Evolutionary conservation across 2,329 filamentous ascomycete genomes (phyloP), one percentile per base, ranked within the genome.

Genomic region (Dothistroma pini): DNA sequence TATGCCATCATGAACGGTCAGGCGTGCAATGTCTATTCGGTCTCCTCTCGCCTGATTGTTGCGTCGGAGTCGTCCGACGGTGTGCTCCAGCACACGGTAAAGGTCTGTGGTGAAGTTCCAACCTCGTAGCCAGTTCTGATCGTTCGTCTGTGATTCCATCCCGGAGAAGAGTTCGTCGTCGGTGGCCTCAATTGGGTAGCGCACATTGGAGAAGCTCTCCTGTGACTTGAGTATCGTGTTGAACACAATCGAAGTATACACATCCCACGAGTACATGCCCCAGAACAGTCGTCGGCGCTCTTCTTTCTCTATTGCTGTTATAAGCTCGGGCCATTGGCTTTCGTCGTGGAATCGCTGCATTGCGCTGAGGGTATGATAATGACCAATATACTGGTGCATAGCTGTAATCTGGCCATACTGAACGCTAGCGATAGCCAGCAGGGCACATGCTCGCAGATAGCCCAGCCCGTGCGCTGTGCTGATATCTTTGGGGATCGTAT

Each of bases 31-130:
- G 9, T 66, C 63, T 22, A 70, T 58, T 21, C 67, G 60, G 58
- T 70, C 63, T n/a, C 65, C 53, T 54, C 69, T 52, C 56, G 62
- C 38, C 48, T 65, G 53, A 25, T 63, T 57, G 35, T 61, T 66
- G 29, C 67, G 54, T 32, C 67, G 64, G 52, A 71, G 58, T 31
- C 68, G 63, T 44, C 66, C 69, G 1, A 77, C 68, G 11, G 78
- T 79, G 63, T 85, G 81, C 66, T 85, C 83, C 16, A 86, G 71
- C 9, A 85, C 76, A 5, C 82, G 79, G 66, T 84, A 85, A 0
- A 85, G 71, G 66, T 85, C 82, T 0, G 81, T 84, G 7, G 79
- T 81, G 60, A 84, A 84, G 69, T 85, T 85, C 81, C 81, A 85
- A 19, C 83, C 83, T 48, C 77, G 76, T 8, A 85, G 71, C 83